Percentiles rank a stretch among this genome's conserved stretches.
Evolutionary conservation across 305 asterid genomes (phyloP).

Genomic region (Ilex paraguariensis): DNA sequence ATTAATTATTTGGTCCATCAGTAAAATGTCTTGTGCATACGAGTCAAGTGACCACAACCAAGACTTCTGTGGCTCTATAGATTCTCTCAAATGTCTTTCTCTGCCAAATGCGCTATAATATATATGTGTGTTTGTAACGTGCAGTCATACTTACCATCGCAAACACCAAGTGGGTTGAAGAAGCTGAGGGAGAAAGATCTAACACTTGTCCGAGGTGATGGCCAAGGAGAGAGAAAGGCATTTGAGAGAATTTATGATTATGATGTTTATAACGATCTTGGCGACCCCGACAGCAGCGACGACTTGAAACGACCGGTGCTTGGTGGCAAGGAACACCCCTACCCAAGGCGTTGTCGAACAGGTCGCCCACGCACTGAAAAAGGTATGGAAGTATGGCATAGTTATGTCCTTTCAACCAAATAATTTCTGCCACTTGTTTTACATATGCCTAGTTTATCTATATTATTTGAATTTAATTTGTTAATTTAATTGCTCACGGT

Average conservation of each 20-base stretch:
- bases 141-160: conserved; percentile 72
- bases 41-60: background rate
- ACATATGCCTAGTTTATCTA: no score
- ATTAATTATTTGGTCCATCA: no score
- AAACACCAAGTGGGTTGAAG: conserved; percentile 66
- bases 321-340: conserved; percentile 63
- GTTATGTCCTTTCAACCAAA: no score
- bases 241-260: conserved; percentile 68
- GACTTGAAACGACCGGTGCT: conserved; percentile 69
- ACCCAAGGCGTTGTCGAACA: conserved; percentile 88
- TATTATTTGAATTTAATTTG: no score
- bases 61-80: background rate
- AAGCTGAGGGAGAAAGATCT: conserved; percentile 48
- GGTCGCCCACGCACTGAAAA: conserved; percentile 48
- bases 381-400: conserved; percentile 26
- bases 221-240: conserved; percentile 46
- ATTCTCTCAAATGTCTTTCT: background rate
- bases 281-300: conserved; percentile 41
- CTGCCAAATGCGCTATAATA: background rate
- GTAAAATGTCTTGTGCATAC: no score
- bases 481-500: background rate
- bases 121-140: background rate
- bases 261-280: conserved; percentile 80
- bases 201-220: conserved; percentile 46
- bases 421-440: no score